Evolutionary conservation across 345 rosid species (phyloP), one percentile per base, ranked within the genome.

Genomic region (Brassica nigra): DNA sequence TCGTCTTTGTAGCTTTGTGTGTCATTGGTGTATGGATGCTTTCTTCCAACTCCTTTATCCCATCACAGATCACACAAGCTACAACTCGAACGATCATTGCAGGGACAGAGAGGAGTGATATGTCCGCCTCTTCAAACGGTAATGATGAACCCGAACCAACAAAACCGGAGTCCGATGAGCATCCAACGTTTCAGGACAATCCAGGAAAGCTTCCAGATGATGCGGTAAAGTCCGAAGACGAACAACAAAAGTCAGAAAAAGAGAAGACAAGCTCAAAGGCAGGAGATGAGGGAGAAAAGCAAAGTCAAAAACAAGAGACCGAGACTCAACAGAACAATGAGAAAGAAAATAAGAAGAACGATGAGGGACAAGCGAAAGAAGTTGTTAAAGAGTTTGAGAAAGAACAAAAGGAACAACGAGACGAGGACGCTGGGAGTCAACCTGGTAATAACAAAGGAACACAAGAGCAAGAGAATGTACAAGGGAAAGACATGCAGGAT

Each of bases 121-220:
- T 82, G 4, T 20, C 79, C 73, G 20, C 73, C 23, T 68, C 82
- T 63, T 28, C 74, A 36, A 76, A 36, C 33, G 15, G 30, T 15
- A 71, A 62, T 4, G 54, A 49, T 30, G 75, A 76, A 10, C 64
- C 84, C 8, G 76, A 79, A 2, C 80, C 44, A 14, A 83, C 31
- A 7, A 80, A 69, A 10, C n/a, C 82, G 6, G 82, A 85, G 67
- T 67, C 82, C 30, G 85, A 81, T 6, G 80, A 73, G 58, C 73
- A 71, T 18, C 79, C 87, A 0, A 84, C 83, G 3, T 91, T 79
- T 58, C 91, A 91, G 70, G 97, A 95, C 78, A 95, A 91, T 62
- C 99, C 95, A 0, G 97, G 97, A 0, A 86, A 89, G 61, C 93
- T 95, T 29, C 97, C 99, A 3, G 89, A 81, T 1, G 99, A 95